phyloP scores from a whole-genome alignment of 1,284 basidiomycete genomes.

The Leccinum pachyderme region DNA sequence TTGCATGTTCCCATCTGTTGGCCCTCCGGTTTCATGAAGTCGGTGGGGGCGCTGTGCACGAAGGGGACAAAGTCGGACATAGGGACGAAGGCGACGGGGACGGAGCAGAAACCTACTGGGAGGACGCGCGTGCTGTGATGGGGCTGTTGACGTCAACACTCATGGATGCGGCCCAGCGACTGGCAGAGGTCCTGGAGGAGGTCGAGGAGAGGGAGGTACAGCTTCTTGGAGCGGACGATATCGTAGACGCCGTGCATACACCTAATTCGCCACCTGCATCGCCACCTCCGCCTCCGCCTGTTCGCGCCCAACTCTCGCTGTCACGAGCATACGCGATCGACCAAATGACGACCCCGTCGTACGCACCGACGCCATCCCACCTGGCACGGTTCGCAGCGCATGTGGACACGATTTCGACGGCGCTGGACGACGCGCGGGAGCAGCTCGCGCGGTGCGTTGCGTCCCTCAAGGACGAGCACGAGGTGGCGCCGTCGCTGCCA shows the following conservation, averaged over 20 bases:
- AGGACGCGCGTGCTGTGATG: slow-evolving; percentile 73
- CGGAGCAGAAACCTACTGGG: slow-evolving; percentile 70
- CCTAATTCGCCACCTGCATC: slow-evolving; percentile 7
- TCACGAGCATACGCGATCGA: slow-evolving; percentile 25
- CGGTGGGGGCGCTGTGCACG: neutral
- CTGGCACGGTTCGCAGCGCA: slow-evolving; percentile 67
- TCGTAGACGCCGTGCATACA: neutral
- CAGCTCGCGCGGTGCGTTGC: slow-evolving; percentile 60
- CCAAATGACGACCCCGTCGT: slow-evolving; percentile 38
- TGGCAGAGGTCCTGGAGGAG: slow-evolving; percentile 60
- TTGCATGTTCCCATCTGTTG: slow-evolving; percentile 72
- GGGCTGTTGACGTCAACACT: slow-evolving; percentile 63
- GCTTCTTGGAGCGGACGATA: neutral
- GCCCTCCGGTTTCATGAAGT: slow-evolving; percentile 61
- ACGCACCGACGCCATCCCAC: slow-evolving; percentile 69
- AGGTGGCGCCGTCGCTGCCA: neutral
- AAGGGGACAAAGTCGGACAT: neutral
- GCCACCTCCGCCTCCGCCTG: slow-evolving; percentile 10
- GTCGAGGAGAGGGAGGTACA: slow-evolving; percentile 38
- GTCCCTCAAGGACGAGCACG: slow-evolving; percentile 43
- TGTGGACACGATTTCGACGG: slow-evolving; percentile 62
- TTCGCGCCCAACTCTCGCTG: slow-evolving; percentile 18
- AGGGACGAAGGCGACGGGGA: slow-evolving; percentile 41
- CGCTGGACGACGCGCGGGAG: slow-evolving; percentile 64
- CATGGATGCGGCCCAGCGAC: slow-evolving; percentile 56